These are phyloP conservation scores for Xylaria sp. DNA, from an alignment of 2,329 filamentous ascomycete genomes.

Conservation along the genomic window DNA sequence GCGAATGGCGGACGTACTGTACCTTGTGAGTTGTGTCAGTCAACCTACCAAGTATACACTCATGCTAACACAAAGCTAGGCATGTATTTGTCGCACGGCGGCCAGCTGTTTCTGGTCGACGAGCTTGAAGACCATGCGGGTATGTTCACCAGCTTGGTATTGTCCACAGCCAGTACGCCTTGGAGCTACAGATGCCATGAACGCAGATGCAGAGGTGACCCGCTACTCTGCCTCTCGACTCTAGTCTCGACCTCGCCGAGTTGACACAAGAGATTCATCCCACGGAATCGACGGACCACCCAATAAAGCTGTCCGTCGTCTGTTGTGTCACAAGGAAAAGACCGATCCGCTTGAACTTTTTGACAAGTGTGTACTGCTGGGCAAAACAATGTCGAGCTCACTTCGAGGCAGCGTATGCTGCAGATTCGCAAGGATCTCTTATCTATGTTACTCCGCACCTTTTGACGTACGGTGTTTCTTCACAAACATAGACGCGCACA, in stretches of 20 bases:
- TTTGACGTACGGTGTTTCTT: not conserved
- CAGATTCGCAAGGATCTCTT: conserved; percentile 1
- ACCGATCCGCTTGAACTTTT: not conserved
- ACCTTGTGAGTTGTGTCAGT: conserved; percentile 57
- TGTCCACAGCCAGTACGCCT: conserved; percentile 15
- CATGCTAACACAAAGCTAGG: conserved; percentile 22
- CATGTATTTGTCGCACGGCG: conserved; percentile 29
- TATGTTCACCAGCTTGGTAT: conserved; percentile 20
- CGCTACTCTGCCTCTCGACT: conserved; percentile 3
- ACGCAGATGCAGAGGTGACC: conserved; percentile 11
- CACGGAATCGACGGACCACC: conserved; percentile 1
- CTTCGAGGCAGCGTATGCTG: conserved; percentile 1
- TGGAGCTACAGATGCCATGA: conserved; percentile 13
- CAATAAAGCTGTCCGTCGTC: not conserved
- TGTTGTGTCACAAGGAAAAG: not conserved
- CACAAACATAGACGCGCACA: not conserved
- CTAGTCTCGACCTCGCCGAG: conserved; percentile 1
- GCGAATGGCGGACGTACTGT: conserved; percentile 67
- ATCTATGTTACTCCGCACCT: conserved; percentile 3
- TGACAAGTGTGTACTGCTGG: not conserved
- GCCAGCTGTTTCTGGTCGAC: conserved; percentile 24
- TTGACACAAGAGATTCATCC: conserved; percentile 1
- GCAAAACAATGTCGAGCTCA: conserved; percentile 1
- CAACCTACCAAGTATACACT: conserved; percentile 5
- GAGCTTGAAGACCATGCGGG: conserved; percentile 21